These are phyloP conservation scores for Backusella tuberculispora DNA, from an alignment of 192 early-diverging fungal genomes.

Conservation along the genomic window DNA sequence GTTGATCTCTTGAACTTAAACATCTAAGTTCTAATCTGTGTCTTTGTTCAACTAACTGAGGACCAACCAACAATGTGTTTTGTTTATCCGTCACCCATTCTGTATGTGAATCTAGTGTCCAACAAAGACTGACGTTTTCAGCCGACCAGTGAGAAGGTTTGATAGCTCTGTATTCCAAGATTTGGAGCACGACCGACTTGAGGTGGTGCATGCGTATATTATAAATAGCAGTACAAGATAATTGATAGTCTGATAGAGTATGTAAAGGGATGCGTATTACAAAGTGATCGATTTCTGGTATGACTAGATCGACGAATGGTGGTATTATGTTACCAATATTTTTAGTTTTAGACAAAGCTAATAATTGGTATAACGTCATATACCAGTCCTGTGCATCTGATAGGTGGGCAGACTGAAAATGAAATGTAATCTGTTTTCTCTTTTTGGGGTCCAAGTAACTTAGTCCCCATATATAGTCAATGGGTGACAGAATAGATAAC, in stretches of 20 bases:
- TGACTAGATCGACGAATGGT: neutral
- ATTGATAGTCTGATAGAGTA: neutral
- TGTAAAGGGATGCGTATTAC: neutral
- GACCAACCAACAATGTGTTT: neutral
- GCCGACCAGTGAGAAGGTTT: neutral
- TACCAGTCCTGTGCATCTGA: constrained; percentile 3
- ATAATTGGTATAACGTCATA: neutral
- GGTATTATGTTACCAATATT: neutral
- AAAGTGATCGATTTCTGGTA: constrained; percentile 8
- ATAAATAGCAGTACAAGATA: neutral
- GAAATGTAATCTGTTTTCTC: neutral
- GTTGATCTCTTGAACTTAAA: neutral
- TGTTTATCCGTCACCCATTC: neutral
- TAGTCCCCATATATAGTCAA: constrained; percentile 7
- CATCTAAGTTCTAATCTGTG: neutral
- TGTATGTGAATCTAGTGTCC: neutral
- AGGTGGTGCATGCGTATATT: neutral
- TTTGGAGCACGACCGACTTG: neutral
- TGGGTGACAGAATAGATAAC: neutral
- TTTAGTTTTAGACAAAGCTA: neutral
- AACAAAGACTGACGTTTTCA: neutral
- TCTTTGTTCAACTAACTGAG: constrained; percentile 1
- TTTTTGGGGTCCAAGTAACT: neutral
- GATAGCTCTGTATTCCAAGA: neutral
- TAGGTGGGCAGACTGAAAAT: neutral